phyloP scores from a whole-genome alignment of 2,329 filamentous ascomycete genomes.

The Colletotrichum sp. region DNA sequence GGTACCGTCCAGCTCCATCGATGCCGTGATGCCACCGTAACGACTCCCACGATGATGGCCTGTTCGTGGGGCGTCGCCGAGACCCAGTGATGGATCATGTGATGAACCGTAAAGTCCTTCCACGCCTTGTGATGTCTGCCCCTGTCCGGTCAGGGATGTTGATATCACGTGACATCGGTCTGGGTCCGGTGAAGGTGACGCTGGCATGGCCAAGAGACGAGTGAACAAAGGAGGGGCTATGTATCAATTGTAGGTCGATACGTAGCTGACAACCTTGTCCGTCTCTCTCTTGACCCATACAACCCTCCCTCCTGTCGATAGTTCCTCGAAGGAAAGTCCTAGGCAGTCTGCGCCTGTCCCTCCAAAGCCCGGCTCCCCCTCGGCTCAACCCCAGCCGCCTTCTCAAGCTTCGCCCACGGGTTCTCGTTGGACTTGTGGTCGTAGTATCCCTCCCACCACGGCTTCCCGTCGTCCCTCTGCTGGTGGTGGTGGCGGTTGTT shows the following conservation, averaged over 20 bases:
- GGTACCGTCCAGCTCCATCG: background rate
- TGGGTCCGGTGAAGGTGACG: background rate
- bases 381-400: slow-evolving; percentile 45
- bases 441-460: slow-evolving; percentile 73
- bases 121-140: background rate
- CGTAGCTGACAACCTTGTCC: background rate
- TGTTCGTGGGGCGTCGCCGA: background rate
- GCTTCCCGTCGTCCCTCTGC: slow-evolving; percentile 25
- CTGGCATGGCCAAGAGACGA: background rate
- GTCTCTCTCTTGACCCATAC: background rate
- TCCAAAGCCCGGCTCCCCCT: slow-evolving; percentile 49
- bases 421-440: slow-evolving; percentile 73
- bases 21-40: background rate
- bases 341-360: background rate
- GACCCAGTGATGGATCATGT: slow-evolving; percentile 15
- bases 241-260: background rate
- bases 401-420: slow-evolving; percentile 70
- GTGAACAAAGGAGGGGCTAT: background rate
- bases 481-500: background rate
- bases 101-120: background rate
- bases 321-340: background rate
- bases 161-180: slow-evolving; percentile 12
- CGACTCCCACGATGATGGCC: background rate
- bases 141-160: background rate
- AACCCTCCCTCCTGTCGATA: background rate